Base-by-base conservation (phyloP, 2,329 filamentous ascomycete species). In the Talaromyces sp. region DNA sequence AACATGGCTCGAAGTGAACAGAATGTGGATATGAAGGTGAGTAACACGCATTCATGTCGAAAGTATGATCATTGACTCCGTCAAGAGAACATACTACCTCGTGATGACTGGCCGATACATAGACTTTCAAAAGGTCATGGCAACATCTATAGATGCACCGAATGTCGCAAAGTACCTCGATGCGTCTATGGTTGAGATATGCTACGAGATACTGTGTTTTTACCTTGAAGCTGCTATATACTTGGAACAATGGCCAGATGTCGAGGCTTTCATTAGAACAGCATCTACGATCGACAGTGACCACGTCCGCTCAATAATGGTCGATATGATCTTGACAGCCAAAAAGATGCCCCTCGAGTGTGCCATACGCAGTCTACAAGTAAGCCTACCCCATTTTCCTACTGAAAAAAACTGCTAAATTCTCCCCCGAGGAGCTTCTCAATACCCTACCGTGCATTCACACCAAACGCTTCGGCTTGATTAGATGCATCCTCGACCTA, bases 401-500 rank as follows among this genome's bases (percentile, higher is more conserved):
- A 3, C 11, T 7, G 17, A 43, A 15, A 3, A 27, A 45, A 1
- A 25, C 7, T n/a, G 4, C 27, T 33, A 57, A 52, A 13, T 45
- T 22, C 9, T 35, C 0, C 5, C 3, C 3, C 31, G n/a, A 63
- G 61, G 50, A 41, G 11, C 50, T 63, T 35, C 10, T 57, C n/a
- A 39, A 25, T 8, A 31, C 19, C 22, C 11, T 39, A 3, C n/a
- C 19, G 2, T 15, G 4, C 17, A 37, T 27, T 15, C 25, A 37
- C 27, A 17, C 13, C 5, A 57, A 57, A 27, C 61, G 31, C 0
- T 77, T 93, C 0, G 79, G 84, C 1, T 79, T 54, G 35, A 27
- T 61, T 8, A 61, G 84, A 4, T 83, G 88, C 56, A 49, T 87
- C n/a, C 87, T 87, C 1, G 81, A 83, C 1, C 74, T 74, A 1